These are phyloP conservation scores for Angomonas ambiguus DNA, from an alignment of 208 protist genomes.

Conservation along the genomic window DNA sequence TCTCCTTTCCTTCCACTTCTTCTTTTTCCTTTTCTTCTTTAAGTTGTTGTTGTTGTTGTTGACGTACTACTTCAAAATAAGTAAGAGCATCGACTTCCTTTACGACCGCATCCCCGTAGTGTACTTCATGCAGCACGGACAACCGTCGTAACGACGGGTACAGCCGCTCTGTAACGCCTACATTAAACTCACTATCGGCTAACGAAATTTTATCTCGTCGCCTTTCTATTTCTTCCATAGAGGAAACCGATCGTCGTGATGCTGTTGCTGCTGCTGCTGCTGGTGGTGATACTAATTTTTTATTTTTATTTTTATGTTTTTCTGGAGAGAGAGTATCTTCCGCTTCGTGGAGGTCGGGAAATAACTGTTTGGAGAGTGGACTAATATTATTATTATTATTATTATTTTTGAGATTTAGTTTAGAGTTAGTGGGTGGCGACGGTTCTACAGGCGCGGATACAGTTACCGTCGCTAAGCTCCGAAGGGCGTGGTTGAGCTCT, in stretches of 20 bases:
- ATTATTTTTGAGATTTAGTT: background rate
- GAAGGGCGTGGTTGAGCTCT: too few species aligned
- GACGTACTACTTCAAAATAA: slow-evolving; percentile 33
- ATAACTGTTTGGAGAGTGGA: background rate
- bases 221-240: slow-evolving; percentile 53
- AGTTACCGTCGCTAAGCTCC: too few species aligned
- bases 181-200: slow-evolving; percentile 59
- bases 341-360: background rate
- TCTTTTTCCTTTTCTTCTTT: background rate
- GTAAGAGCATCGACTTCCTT: slow-evolving; percentile 54
- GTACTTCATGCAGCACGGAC: slow-evolving; percentile 71
- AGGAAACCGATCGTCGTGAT: too few species aligned
- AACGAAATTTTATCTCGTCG: slow-evolving; percentile 66
- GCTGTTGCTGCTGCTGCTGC: too few species aligned
- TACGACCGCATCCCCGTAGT: slow-evolving; percentile 77
- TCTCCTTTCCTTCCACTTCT: too few species aligned
- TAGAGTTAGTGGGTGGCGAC: slow-evolving; percentile 4
- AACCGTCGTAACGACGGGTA: slow-evolving; percentile 69
- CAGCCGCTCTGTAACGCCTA: slow-evolving; percentile 75
- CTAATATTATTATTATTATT: slow-evolving; percentile 15
- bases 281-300: too few species aligned
- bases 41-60: slow-evolving; percentile 5
- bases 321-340: too few species aligned
- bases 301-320: too few species aligned
- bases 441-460: background rate